Evolutionary conservation across 176 grass and related monocot species (phyloP).

Genomic region (Luzula sylvatica): DNA sequence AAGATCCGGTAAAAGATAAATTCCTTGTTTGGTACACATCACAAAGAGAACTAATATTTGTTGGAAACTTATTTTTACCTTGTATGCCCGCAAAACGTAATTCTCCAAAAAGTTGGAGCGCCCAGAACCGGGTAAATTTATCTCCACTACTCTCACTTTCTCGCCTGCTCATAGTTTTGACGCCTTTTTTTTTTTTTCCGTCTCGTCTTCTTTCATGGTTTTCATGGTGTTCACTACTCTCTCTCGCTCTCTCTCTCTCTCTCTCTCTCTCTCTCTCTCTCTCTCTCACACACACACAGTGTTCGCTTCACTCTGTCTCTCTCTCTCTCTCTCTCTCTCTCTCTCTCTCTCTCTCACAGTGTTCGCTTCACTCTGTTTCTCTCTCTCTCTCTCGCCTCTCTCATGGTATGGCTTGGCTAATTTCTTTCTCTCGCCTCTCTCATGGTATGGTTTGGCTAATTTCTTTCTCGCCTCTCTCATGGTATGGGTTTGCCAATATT

Average conservation of each 20-base stretch:
- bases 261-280: background rate
- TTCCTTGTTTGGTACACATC: no score
- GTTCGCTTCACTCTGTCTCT: conserved; percentile 45
- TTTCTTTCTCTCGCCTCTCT: background rate
- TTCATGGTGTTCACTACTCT: background rate
- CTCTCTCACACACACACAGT: background rate
- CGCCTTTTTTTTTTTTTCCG: background rate
- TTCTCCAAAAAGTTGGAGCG: no score
- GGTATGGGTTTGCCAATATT: no score
- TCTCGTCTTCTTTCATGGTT: background rate
- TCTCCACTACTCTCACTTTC: no score
- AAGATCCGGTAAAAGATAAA: no score
- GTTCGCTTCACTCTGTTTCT: conserved; percentile 63
- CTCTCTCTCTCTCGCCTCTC: conserved; percentile 22
- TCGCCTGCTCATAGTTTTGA: background rate
- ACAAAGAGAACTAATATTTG: no score
- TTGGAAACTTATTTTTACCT: no score
- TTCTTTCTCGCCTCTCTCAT: background rate
- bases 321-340: conserved; percentile 72
- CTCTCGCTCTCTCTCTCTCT: background rate
- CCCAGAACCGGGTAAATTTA: no score
- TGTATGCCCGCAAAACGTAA: no score
- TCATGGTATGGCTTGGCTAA: no score
- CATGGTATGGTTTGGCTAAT: background rate
- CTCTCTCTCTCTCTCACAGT: conserved; percentile 56